Base-by-base conservation (phyloP, 768 basidiomycete genomes). In the Gelatoporia subvermispora region DNA sequence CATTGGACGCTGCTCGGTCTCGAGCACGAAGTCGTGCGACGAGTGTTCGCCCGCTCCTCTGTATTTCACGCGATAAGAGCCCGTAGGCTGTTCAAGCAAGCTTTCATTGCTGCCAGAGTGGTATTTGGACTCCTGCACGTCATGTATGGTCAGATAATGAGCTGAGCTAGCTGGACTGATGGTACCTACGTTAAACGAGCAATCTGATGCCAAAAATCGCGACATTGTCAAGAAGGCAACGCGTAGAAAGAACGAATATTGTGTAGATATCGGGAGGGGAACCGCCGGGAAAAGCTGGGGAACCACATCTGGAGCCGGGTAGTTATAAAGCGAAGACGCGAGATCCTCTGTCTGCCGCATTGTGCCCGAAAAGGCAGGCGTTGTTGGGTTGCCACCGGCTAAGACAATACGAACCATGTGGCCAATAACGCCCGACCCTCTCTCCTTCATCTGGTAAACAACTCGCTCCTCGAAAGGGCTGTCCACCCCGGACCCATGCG, bases 51-150 rank as follows among this genome's bases (percentile, higher is more conserved):
- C 73, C 35, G 75, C 69, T 22, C 73, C 70, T 21, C 72, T 71
- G 56, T 85, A 88, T 65, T 79, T 83, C 36, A 88, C 72, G 67
- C 81, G 82, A 53, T 81, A 76, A 1, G 74, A 77, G 46, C 83
- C 83, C 16, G 56, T 58, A 3, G 71, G 64, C 25, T 70, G 64
- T 9, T 48, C 60, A 34, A 65, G 56, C 43, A 61, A 45, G 45
- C 58, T 62, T 20, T 60, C 60, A 41, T 52, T 54, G 54, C 60
- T 60, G 45, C 47, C 53, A 40, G 49, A 56, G 41, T 36, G 55
- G 41, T 57, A 55, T 22, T 43, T 52, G 15, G 54, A 55, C 41
- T 51, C 55, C 63, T 61, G 41, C 18, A 40, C 25, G 44, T 4
- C 21, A 39, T n/a, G n/a, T n/a, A n/a, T 38, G 24, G n/a, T 37